A percentile compares a stretch with the other conserved stretches of the same genome.
Evolutionary conservation across 2,329 filamentous ascomycete species (phyloP).

Genomic region (Cytospora piceicola): DNA sequence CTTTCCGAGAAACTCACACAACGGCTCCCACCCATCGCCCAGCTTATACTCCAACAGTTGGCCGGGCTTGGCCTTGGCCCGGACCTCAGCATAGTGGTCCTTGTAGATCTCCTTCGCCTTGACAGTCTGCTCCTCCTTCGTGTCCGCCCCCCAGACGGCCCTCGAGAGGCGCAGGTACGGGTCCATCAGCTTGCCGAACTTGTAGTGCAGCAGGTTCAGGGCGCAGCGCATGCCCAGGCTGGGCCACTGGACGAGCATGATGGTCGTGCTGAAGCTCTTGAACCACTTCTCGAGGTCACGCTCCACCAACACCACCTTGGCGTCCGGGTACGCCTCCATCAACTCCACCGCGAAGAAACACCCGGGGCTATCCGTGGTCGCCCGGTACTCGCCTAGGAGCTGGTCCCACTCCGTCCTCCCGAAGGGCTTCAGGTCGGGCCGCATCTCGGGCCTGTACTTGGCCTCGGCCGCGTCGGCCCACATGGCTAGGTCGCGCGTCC

Average conservation of each 20-base stretch:
- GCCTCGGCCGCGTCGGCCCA: slow-evolving; percentile 25
- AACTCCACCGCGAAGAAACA: slow-evolving; percentile 39
- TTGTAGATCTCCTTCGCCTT: slow-evolving; percentile 27
- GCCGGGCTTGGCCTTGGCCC: slow-evolving; percentile 16
- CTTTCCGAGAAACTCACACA: slow-evolving; percentile 28
- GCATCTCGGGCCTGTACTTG: slow-evolving; percentile 24
- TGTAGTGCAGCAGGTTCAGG: slow-evolving; percentile 20
- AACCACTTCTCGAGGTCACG: slow-evolving; percentile 40
- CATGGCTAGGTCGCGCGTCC: slow-evolving; percentile 25
- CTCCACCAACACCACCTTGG: slow-evolving; percentile 46
- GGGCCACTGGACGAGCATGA: slow-evolving; percentile 25
- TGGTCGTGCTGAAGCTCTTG: slow-evolving; percentile 34
- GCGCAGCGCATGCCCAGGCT: slow-evolving; percentile 21
- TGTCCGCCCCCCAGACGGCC: slow-evolving; percentile 7
- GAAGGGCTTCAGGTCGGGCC: slow-evolving; percentile 19
- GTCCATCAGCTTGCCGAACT: slow-evolving; percentile 23
- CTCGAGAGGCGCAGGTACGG: slow-evolving; percentile 23
- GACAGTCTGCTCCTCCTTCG: slow-evolving; percentile 23
- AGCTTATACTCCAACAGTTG: slow-evolving; percentile 27
- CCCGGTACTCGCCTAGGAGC: slow-evolving; percentile 22
- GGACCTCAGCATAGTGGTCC: slow-evolving; percentile 24
- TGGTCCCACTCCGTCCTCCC: slow-evolving; percentile 26
- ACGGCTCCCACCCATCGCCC: slow-evolving; percentile 28
- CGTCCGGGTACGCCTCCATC: slow-evolving; percentile 48
- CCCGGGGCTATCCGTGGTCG: slow-evolving; percentile 24